Evolutionary conservation across 306 rosid genomes (phyloP).

Genomic region (Betula pendula): DNA sequence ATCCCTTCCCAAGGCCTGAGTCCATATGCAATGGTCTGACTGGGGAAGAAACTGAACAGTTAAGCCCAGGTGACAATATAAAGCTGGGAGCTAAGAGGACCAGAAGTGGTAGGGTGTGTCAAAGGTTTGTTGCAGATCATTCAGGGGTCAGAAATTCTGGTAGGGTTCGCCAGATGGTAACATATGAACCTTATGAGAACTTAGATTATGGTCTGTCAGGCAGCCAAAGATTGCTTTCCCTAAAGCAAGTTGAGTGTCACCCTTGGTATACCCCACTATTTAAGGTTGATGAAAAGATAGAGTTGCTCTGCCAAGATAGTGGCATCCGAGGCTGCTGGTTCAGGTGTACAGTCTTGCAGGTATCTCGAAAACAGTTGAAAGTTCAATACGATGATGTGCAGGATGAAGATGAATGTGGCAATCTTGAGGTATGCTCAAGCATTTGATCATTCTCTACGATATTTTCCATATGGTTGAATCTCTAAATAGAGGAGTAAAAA

Average conservation of each 20-base stretch:
- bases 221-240: slow-evolving; percentile 45
- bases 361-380: slow-evolving; percentile 71
- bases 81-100: slow-evolving; percentile 72
- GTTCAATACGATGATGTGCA: slow-evolving; percentile 78
- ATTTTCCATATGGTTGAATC: slow-evolving; percentile 25
- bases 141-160: slow-evolving; percentile 53
- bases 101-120: slow-evolving; percentile 54
- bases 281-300: slow-evolving; percentile 78
- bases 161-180: slow-evolving; percentile 47
- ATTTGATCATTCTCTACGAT: slow-evolving; percentile 5
- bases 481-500: slow-evolving; percentile 22
- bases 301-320: slow-evolving; percentile 95
- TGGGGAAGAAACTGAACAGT: slow-evolving; percentile 59
- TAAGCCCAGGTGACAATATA: slow-evolving; percentile 49
- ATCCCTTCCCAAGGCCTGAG: slow-evolving; percentile 43
- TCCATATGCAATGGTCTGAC: slow-evolving; percentile 36
- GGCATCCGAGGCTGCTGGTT: slow-evolving; percentile 99
- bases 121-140: slow-evolving; percentile 38
- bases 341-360: slow-evolving; percentile 75
- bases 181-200: slow-evolving; percentile 45
- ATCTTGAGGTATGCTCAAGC: slow-evolving; percentile 73
- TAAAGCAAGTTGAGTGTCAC: slow-evolving; percentile 49
- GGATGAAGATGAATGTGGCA: slow-evolving; percentile 84
- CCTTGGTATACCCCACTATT: slow-evolving; percentile 47
- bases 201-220: slow-evolving; percentile 46